Evolutionary conservation across 2,329 filamentous ascomycete genomes (phyloP), one percentile per base, ranked within the genome.

Genomic region (Fusarium redolens): DNA sequence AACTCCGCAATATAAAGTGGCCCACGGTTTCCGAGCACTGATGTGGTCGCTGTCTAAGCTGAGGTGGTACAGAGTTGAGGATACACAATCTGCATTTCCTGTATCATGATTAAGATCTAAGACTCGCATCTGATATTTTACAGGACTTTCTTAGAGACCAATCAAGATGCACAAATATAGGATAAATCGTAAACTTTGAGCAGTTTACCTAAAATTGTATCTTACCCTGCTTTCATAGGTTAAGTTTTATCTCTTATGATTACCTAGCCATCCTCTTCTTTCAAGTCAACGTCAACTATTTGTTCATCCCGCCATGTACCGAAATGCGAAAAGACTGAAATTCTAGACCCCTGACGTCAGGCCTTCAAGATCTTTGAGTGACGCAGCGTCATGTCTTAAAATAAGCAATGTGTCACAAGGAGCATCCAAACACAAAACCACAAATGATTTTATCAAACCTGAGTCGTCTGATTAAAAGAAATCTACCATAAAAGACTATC

Each of bases 1-100:
- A 73, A 73, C 71, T 73, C 71, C 71, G 71, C 44, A 71, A 65
- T 22, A 37, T 40, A 65, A 37, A 45, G 28, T 63, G 57, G 40
- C 47, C 50, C 15, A 50, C 31, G 18, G 22, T 41, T 50, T 43
- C 38, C 41, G 33, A 33, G 57, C 30, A 40, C 25, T 47, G n/a
- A 28, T 25, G 25, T 47, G 47, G 13, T 25, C 17, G 8, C 20
- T 60, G 38, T 50, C 44, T 31, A 40, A 48, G 60, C 28, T 47
- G 41, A 59, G 41, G 41, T 58, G 51, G 50, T 48, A 48, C 37
- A 57, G n/a, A n/a, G 18, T 47, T 20, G 22, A 37, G 18, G 8
- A 58, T 30, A 8, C 41, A 20, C 17, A 17, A 55, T 33, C 12
- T 51, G 7, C 8, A 35, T 52, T 38, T 15, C 10, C 22, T 17